These are phyloP conservation scores for Polygonum aviculare DNA, from an alignment of 148 eudicot genomes.

Conservation along the genomic window DNA sequence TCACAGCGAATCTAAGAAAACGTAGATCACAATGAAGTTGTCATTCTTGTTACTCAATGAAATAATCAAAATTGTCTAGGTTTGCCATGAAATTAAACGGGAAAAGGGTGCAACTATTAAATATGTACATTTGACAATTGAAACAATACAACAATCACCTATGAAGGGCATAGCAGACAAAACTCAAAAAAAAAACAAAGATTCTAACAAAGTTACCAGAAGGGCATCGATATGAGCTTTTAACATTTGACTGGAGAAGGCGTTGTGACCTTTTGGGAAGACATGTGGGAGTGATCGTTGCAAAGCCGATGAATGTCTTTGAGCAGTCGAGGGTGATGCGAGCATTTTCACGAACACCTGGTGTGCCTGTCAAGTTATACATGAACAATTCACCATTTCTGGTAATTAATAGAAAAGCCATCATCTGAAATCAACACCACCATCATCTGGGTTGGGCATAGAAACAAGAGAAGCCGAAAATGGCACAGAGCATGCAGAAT, in stretches of 20 bases:
- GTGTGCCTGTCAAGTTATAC: neutral
- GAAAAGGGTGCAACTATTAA: neutral
- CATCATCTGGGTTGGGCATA: neutral
- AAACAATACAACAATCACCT: neutral
- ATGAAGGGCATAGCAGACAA: neutral
- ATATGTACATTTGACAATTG: neutral
- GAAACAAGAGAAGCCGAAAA: neutral
- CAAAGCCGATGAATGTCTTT: neutral
- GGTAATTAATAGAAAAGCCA: neutral
- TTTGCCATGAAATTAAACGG: neutral
- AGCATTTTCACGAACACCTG: conserved; percentile 5
- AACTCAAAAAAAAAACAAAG: too few species aligned
- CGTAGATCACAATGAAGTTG: too few species aligned
- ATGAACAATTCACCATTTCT: neutral
- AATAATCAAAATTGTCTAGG: neutral
- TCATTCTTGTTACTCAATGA: neutral
- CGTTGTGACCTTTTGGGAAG: neutral
- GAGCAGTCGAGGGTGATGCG: too few species aligned
- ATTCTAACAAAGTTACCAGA: neutral
- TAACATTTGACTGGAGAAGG: neutral
- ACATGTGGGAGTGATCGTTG: neutral
- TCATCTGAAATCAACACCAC: neutral
- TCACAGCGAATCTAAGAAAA: too few species aligned
- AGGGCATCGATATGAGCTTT: neutral
- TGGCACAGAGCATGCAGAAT: neutral